Evolutionary conservation across 2,329 filamentous ascomycete genomes (phyloP).

Genomic region (Elsinoe arachidis): DNA sequence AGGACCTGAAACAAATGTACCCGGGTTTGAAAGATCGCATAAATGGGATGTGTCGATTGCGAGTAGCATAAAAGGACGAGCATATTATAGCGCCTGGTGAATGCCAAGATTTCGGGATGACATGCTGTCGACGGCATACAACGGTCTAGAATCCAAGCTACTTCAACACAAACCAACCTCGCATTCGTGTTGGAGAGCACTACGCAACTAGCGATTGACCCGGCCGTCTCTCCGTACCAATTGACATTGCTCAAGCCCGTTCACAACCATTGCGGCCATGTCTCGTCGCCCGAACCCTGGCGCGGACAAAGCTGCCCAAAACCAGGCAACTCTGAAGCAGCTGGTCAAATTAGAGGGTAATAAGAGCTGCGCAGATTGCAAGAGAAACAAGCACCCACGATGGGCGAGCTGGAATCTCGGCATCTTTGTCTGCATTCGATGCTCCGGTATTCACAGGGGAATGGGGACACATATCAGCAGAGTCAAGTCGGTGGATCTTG

Average conservation of each 20-base stretch:
- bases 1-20: too few relatives aligned
- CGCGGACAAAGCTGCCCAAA: constrained; percentile 83
- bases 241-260: background rate
- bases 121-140: background rate
- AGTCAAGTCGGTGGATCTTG: constrained; percentile 96
- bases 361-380: constrained; percentile 97
- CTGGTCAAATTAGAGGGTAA: constrained; percentile 90
- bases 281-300: constrained; percentile 72
- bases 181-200: background rate
- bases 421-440: constrained; percentile 91
- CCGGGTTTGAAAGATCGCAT: too few relatives aligned
- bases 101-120: constrained; percentile 6
- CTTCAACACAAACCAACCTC: background rate
- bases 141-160: background rate
- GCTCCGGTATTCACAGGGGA: constrained; percentile 94
- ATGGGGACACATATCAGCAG: constrained; percentile 98
- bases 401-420: constrained; percentile 99
- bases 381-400: constrained; percentile 96
- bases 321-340: constrained; percentile 87
- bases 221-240: background rate
- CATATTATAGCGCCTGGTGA: background rate
- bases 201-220: background rate
- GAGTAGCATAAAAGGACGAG: too few relatives aligned
- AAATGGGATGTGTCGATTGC: too few relatives aligned
- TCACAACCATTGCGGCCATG: constrained; percentile 43